A percentile compares a stretch with the other conserved stretches of the same genome.
phyloP scores from a whole-genome alignment of 768 basidiomycete species.

The Agrocybe praecox region DNA sequence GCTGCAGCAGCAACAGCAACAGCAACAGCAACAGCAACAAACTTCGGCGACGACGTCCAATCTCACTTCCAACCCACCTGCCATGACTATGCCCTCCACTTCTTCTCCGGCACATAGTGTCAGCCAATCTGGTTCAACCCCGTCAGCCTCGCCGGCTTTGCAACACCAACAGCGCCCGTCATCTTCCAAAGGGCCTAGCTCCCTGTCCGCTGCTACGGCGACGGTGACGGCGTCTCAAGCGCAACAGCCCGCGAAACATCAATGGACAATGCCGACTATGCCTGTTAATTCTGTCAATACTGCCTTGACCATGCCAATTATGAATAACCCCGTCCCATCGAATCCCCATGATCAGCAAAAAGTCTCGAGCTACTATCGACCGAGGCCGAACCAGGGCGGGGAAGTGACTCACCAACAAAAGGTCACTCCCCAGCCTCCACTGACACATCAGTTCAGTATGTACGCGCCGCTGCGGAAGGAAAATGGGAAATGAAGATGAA shows the following conservation, averaged over 20 bases:
- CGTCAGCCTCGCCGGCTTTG: constrained; percentile 55
- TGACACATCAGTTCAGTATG: constrained; percentile 21
- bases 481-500: constrained; percentile 27
- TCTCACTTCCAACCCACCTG: constrained; percentile 21
- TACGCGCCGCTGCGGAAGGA: constrained; percentile 21
- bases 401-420: constrained; percentile 14
- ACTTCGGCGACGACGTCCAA: constrained; percentile 31
- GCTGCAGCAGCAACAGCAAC: constrained; percentile 33
- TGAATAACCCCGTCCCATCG: constrained; percentile 36
- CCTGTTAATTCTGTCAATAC: constrained; percentile 62
- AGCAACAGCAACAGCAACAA: too few relatives aligned
- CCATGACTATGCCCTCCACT: constrained; percentile 29
- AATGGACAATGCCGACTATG: constrained; percentile 77
- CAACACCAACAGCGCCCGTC: constrained; percentile 44
- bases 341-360: constrained; percentile 42
- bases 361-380: constrained; percentile 58
- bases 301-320: constrained; percentile 58
- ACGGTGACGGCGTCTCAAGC: constrained; percentile 2
- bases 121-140: constrained; percentile 46
- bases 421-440: constrained; percentile 8
- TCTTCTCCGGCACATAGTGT: constrained; percentile 27
- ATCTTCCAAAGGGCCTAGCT: constrained; percentile 26
- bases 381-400: constrained; percentile 23
- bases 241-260: constrained; percentile 30
- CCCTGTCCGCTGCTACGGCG: constrained; percentile 21